Evolutionary conservation across 129 eudicot genomes (phyloP).

Genomic region (Logfia minima): DNA sequence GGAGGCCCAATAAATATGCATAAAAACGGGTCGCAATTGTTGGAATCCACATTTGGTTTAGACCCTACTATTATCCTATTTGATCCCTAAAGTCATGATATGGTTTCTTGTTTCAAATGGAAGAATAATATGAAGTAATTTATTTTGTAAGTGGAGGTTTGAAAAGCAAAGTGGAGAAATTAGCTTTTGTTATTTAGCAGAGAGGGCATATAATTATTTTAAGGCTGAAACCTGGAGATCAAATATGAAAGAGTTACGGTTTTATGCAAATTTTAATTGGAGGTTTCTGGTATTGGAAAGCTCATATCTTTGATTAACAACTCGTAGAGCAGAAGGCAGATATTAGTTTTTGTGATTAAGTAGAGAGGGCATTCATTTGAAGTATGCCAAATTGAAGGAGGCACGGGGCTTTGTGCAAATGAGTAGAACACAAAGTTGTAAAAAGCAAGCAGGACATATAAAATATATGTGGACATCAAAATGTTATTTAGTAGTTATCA

Average conservation of each 20-base stretch:
- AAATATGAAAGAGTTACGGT: constrained; percentile 5
- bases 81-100: not conserved
- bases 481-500: not conserved
- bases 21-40: not conserved
- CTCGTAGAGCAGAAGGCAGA: constrained; percentile 4
- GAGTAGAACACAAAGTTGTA: not conserved
- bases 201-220: not conserved
- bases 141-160: constrained; percentile 1
- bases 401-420: constrained; percentile 1
- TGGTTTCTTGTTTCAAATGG: constrained; percentile 9
- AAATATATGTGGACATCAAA: not conserved
- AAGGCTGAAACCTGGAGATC: not conserved
- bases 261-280: constrained; percentile 10
- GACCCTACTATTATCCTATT: not conserved
- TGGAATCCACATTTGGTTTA: not conserved
- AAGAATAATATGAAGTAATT: not conserved
- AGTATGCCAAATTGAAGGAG: not conserved
- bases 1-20: no score
- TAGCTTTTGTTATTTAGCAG: constrained; percentile 8
- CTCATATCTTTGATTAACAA: constrained; percentile 3
- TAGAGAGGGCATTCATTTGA: constrained; percentile 16
- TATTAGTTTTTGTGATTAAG: constrained; percentile 15
- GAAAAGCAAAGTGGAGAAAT: not conserved
- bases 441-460: not conserved
- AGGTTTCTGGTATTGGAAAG: constrained; percentile 15